Conservation (phyloP, 2,329 filamentous ascomycete genomes). For the Diaporthe caulivora region DNA sequence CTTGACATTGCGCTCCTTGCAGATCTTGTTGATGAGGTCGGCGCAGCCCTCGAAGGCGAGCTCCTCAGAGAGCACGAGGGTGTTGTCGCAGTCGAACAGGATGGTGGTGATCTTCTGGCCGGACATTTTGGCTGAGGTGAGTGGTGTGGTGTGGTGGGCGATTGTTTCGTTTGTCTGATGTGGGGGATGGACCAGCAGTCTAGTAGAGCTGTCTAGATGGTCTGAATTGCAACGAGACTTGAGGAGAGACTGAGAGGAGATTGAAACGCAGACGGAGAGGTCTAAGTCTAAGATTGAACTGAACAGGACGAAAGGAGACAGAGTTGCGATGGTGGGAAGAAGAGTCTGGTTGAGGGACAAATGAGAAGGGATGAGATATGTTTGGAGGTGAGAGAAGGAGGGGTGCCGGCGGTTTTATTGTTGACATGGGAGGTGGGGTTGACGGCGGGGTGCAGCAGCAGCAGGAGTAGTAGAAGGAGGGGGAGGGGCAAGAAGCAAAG, state of each 20-base stretch:
- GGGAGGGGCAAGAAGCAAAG: not conserved
- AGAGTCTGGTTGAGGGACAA: not conserved
- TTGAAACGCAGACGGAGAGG: constrained; percentile 19
- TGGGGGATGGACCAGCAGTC: not conserved
- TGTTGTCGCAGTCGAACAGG: constrained; percentile 89
- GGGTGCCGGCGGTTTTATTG: constrained; percentile 23
- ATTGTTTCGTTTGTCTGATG: not conserved
- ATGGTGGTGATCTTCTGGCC: constrained; percentile 72
- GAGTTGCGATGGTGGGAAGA: not conserved
- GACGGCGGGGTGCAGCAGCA: not conserved
- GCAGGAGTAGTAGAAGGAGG: constrained; percentile 7
- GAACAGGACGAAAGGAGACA: constrained; percentile 19
- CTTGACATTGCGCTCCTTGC: constrained; percentile 70
- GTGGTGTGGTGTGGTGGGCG: not conserved
- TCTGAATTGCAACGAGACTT: constrained; percentile 15
- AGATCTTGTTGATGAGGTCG: constrained; percentile 88
- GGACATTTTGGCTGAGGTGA: constrained; percentile 34
- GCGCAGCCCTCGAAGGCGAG: constrained; percentile 93
- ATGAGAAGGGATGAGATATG: not conserved
- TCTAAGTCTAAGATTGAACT: constrained; percentile 31
- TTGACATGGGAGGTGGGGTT: constrained; percentile 2
- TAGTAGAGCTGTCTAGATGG: constrained; percentile 6
- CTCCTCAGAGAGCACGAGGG: constrained; percentile 90
- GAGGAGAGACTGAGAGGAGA: not conserved
- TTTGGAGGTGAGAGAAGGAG: constrained; percentile 8